Evolutionary conservation across 345 rosid genomes (phyloP), one percentile per base, ranked within the genome.

Genomic region (Aurinia saxatilis): DNA sequence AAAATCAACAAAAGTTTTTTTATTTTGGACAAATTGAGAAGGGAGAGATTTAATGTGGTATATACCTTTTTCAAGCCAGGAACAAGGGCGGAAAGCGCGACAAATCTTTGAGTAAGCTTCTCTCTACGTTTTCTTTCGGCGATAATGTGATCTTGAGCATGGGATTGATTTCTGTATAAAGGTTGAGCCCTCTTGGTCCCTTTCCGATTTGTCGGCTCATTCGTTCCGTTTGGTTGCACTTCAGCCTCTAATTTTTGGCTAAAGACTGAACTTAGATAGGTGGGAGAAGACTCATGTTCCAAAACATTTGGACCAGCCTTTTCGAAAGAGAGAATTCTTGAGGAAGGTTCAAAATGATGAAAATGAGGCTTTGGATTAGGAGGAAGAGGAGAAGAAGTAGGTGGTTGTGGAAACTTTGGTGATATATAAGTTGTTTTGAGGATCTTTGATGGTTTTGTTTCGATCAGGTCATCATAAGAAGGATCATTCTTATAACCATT

Each of bases 61-160:
- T 59, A 6, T 72, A 72, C 76, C 76, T 72, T 73, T 31, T 66
- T 73, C 5, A 73, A 14, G 49, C 72, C 77, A 10, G 72, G 72
- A 73, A 73, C 40, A 9, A 73, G 36, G 5, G 77, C 59, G 3
- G 77, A 73, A 47, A 73, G 73, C 54, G 77, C 77, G 37, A 73
- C 71, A 23, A 73, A 73, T 60, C 72, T 48, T 50, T 66, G 64
- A 39, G 64, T 66, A 54, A 73, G 72, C 36, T 73, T 73, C 66
- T 73, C 72, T 59, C 76, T 46, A 9, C 76, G 63, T 53, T 73
- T 73, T 48, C 76, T 66, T 44, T 73, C 76, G 0, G 76, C 64
- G 0, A 73, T 7, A 5, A 66, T 36, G 50, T 73, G 76, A 15
- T 60, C 68, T 48, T 66, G 68, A 55, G 72, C 68, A 38, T 23